A percentile compares a stretch with the other conserved stretches of the same genome.
Evolutionary conservation across 441 rosid species (phyloP).

Genomic region (Gossypium schwendimanii): DNA sequence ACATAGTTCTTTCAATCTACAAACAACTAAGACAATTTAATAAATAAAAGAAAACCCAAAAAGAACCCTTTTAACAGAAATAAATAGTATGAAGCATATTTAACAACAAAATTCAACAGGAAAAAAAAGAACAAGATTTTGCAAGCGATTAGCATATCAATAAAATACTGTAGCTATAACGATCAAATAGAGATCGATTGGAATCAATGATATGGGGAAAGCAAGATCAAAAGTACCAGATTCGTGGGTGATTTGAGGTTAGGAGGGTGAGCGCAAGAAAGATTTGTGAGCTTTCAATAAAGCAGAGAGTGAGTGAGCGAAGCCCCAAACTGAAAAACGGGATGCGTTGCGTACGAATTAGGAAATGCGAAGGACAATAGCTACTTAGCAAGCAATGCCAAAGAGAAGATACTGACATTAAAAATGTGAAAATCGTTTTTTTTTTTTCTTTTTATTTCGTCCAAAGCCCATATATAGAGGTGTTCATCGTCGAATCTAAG

Average conservation of each 20-base stretch:
- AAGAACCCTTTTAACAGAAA: background rate
- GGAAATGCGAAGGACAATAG: background rate
- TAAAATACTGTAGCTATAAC: background rate
- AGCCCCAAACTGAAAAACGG: background rate
- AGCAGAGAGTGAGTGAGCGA: background rate
- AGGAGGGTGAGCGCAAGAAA: background rate
- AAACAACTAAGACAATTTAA: background rate
- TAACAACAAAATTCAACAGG: background rate
- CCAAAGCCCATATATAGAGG: background rate
- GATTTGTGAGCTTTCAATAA: background rate
- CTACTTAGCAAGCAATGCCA: background rate
- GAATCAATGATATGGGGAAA: background rate
- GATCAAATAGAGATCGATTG: constrained; percentile 3
- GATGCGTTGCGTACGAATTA: constrained; percentile 1
- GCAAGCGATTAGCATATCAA: background rate
- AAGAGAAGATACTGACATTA: background rate
- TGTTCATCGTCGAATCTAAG: too few species aligned
- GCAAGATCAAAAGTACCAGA: constrained; percentile 18
- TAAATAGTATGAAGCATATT: background rate
- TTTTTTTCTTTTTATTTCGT: background rate
- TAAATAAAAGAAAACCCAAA: background rate
- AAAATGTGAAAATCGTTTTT: background rate
- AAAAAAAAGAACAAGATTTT: background rate
- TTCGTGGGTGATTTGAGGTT: background rate
- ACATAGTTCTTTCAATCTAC: background rate